Evolutionary conservation across 805 yeast genomes (phyloP).

Genomic region (Starmerella davenportii): DNA sequence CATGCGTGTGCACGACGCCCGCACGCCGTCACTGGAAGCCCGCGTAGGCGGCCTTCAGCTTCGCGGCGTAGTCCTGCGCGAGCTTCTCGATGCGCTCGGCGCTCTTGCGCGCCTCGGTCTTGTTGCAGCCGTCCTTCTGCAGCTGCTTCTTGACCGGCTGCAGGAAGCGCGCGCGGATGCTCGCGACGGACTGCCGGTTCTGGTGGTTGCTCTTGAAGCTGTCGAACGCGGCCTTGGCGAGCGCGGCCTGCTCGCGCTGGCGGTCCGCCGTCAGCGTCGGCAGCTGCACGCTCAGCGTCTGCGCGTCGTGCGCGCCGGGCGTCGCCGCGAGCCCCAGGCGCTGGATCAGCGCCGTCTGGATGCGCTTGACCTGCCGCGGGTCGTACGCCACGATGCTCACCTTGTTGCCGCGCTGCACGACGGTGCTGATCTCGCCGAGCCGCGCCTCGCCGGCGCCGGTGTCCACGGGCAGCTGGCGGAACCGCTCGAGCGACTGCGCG

Average conservation of each 20-base stretch:
- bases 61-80: constrained; percentile 45
- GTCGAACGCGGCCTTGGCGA: constrained; percentile 50
- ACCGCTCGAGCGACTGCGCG: constrained; percentile 40
- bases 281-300: constrained; percentile 50
- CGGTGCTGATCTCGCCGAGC: constrained; percentile 29
- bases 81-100: constrained; percentile 46
- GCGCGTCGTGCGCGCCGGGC: constrained; percentile 51
- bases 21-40: too few species aligned
- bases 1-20: too few species aligned
- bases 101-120: constrained; percentile 27
- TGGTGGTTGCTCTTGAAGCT: constrained; percentile 35
- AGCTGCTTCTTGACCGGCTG: constrained; percentile 33
- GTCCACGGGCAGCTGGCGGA: constrained; percentile 39
- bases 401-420: constrained; percentile 23
- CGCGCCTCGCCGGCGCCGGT: constrained; percentile 31
- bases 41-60: constrained; percentile 28
- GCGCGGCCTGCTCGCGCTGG: constrained; percentile 35
- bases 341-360: constrained; percentile 52
- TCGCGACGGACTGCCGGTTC: constrained; percentile 32
- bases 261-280: constrained; percentile 61
- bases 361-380: constrained; percentile 49
- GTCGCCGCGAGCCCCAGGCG: constrained; percentile 66
- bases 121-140: constrained; percentile 31
- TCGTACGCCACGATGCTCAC: constrained; percentile 65
- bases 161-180: constrained; percentile 40